Base-by-base conservation (phyloP, 345 rosid genomes). In the Heritiera littoralis region DNA sequence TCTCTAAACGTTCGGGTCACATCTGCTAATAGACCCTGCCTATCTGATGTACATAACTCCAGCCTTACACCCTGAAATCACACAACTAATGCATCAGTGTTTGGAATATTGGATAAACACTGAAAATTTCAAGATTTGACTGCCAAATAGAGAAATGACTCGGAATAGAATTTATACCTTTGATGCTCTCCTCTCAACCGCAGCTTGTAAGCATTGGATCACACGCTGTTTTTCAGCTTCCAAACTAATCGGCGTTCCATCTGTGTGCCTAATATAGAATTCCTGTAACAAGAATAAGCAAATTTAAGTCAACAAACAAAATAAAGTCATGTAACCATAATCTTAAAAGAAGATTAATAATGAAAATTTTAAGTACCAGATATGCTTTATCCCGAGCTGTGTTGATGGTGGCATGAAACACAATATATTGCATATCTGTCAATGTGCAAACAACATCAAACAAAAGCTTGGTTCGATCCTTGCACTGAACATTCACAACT, bases 381-480 rank as follows among this genome's bases (percentile, higher is more conserved):
- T 88, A 88, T 52, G 97, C 99, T 80, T 58, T 83, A 77, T 90
- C 95, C 41, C 64, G 83, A 0, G 85, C 51, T 0, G 99, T 90
- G 49, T 92, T 86, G 83, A 96, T 86, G 0, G 98, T 96, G 55
- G 91, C 98, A 54, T 96, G 99, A 65, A 87, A 94, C 78, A 96
- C 99, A 9, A 88, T 87, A 74, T 96, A 96, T 20, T 92, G 94
- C 99, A 96, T 96, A 77, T 96, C 98, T 7, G 97, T 96, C 84
- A 96, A 85, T 4, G 98, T 96, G 87, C 98, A 96, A 43, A 96
- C 93, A 68, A 96, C 92, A 70, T 96, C 99, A 17, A 96, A 94
- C 77, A 96, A 63, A 74, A 96, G 94, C 89, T 86, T 94, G 15
- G 89, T 85, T 59, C 99, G 83, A 79, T 96, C 99, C 81, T 83